Evolutionary conservation across 805 yeast species (phyloP).

Genomic region (Candida sphagnicola): DNA sequence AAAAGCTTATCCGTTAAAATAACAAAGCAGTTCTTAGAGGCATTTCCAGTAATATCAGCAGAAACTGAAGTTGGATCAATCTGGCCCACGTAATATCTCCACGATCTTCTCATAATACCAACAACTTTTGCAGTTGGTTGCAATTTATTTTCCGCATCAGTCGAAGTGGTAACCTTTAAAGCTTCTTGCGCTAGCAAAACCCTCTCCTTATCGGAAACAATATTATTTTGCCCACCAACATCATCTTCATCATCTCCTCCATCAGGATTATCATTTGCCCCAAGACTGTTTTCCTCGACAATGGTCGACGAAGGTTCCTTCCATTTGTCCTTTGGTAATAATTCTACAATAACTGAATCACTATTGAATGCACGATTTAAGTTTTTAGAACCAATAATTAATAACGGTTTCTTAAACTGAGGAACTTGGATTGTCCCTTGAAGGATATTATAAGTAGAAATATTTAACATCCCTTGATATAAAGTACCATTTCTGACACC

Average conservation of each 20-base stretch:
- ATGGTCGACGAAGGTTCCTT: constrained; percentile 76
- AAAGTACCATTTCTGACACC: constrained; percentile 85
- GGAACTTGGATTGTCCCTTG: constrained; percentile 79
- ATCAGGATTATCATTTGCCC: constrained; percentile 58
- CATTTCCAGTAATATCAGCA: constrained; percentile 51
- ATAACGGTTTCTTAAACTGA: constrained; percentile 74
- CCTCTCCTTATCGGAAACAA: constrained; percentile 68
- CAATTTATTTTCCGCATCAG: constrained; percentile 40
- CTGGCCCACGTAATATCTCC: constrained; percentile 97
- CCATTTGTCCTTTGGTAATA: constrained; percentile 85
- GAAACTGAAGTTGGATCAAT: constrained; percentile 71
- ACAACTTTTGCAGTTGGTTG: constrained; percentile 96
- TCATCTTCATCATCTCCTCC: constrained; percentile 40
- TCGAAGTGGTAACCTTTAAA: constrained; percentile 50
- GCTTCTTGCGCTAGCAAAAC: constrained; percentile 76
- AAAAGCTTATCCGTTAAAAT: constrained; percentile 83
- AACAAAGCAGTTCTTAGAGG: constrained; percentile 77
- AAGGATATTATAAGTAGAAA: constrained; percentile 81
- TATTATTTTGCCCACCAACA: constrained; percentile 7
- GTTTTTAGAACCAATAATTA: constrained; percentile 77
- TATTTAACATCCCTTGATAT: constrained; percentile 77
- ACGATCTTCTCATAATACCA: constrained; percentile 81
- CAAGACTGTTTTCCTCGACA: constrained; percentile 67
- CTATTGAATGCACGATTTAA: constrained; percentile 90
- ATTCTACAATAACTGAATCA: constrained; percentile 86